Conservation (phyloP, 371 early-diverging fungal genomes). For the Syncephalis plumigaleata region DNA sequence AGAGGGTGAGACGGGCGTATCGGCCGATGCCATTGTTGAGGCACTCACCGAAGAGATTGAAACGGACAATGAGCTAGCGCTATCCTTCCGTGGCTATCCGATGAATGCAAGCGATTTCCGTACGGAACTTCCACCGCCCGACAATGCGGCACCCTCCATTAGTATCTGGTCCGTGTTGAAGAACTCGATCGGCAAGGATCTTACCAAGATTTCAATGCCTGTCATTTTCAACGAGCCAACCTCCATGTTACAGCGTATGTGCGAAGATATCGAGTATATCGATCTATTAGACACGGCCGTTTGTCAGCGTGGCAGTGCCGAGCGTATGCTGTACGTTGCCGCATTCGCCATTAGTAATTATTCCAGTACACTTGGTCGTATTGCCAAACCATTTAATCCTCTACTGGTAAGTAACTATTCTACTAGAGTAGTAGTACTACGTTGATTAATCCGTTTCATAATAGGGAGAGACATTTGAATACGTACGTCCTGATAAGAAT, state of each 20-base stretch:
- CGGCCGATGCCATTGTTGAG: conserved; percentile 33
- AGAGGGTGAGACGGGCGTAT: conserved; percentile 30
- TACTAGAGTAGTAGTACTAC: background rate
- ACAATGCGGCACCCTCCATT: conserved; percentile 21
- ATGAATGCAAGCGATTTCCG: conserved; percentile 8
- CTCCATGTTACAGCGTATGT: conserved; percentile 63
- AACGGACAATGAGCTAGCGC: conserved; percentile 12
- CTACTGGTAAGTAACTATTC: conserved; percentile 23
- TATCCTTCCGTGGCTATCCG: conserved; percentile 22
- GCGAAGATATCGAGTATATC: conserved; percentile 69
- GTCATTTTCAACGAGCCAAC: conserved; percentile 79
- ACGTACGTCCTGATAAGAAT: conserved; percentile 53
- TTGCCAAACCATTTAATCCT: conserved; percentile 79
- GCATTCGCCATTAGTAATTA: conserved; percentile 77
- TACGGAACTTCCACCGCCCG: conserved; percentile 24
- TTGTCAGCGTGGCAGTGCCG: conserved; percentile 26
- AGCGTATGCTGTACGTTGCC: conserved; percentile 54
- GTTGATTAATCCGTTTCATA: too few species aligned
- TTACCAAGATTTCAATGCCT: conserved; percentile 61
- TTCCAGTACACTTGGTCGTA: conserved; percentile 50
- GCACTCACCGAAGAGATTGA: conserved; percentile 14
- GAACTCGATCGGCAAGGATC: conserved; percentile 69
- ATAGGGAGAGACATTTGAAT: conserved; percentile 75
- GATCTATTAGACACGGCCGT: conserved; percentile 54
- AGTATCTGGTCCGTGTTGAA: conserved; percentile 58